Percentiles rank a stretch among this genome's conserved stretches.
phyloP scores from a whole-genome alignment of 768 basidiomycete species.

The Hygrophorus pudorinus region DNA sequence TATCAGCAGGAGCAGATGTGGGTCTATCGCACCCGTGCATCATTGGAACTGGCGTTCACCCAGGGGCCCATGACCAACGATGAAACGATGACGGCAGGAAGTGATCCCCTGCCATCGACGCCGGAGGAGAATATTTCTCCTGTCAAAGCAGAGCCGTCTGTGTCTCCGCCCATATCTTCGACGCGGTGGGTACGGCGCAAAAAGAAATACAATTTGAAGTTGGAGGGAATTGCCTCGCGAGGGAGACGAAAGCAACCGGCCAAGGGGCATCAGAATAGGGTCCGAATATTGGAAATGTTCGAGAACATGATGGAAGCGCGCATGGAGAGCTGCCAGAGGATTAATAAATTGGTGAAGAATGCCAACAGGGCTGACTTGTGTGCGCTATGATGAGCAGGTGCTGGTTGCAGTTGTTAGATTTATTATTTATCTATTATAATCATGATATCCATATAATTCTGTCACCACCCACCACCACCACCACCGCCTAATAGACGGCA shows the following conservation, averaged over 20 bases:
- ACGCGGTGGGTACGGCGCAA: conserved; percentile 51
- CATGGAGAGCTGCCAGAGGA: conserved; percentile 66
- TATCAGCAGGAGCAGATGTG: conserved; percentile 67
- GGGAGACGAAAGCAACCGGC: conserved; percentile 10
- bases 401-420: no score
- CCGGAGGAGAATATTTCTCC: conserved; percentile 8
- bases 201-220: conserved; percentile 42
- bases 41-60: conserved; percentile 39
- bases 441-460: not conserved
- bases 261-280: conserved; percentile 17
- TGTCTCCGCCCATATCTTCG: conserved; percentile 12
- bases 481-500: not conserved
- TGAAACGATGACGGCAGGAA: conserved; percentile 1
- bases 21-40: conserved; percentile 56
- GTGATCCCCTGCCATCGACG: not conserved
- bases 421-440: not conserved
- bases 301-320: conserved; percentile 64
- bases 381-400: conserved; percentile 18
- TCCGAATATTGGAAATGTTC: conserved; percentile 56
- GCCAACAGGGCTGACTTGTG: conserved; percentile 27
- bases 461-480: not conserved
- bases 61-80: conserved; percentile 15
- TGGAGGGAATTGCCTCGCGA: conserved; percentile 21
- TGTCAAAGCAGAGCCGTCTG: conserved; percentile 23
- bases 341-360: conserved; percentile 45